These are phyloP conservation scores for Penicillium paxilli DNA, from an alignment of 495 filamentous ascomycete species.

Conservation along the genomic window DNA sequence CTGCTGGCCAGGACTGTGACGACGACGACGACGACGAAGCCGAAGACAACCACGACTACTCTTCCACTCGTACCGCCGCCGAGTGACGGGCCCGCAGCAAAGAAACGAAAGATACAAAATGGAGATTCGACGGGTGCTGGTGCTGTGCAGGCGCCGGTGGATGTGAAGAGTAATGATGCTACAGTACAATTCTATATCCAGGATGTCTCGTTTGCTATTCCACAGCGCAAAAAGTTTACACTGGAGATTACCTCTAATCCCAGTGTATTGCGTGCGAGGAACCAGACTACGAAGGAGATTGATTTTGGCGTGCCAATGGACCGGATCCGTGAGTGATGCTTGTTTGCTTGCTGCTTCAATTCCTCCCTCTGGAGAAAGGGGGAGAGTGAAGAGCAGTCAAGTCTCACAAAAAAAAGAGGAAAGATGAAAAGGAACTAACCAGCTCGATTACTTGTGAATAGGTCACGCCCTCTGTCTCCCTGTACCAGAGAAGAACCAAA, in stretches of 20 bases:
- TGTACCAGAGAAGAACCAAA: constrained; percentile 85
- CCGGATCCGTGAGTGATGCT: constrained; percentile 65
- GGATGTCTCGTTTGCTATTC: constrained; percentile 75
- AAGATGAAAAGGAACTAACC: neutral
- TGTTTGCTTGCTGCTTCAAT: neutral
- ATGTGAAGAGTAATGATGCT: constrained; percentile 39
- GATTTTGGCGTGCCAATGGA: constrained; percentile 70
- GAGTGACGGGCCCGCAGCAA: constrained; percentile 39
- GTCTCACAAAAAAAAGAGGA: too few relatives aligned
- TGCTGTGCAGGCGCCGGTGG: constrained; percentile 39
- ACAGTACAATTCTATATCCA: constrained; percentile 55
- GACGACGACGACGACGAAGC: neutral
- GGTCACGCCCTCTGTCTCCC: constrained; percentile 80
- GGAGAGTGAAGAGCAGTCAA: too few relatives aligned
- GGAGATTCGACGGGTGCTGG: constrained; percentile 32
- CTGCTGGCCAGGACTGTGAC: constrained; percentile 41
- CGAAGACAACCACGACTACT: too few relatives aligned
- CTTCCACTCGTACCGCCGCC: constrained; percentile 25
- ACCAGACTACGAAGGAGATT: constrained; percentile 60
- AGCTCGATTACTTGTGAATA: constrained; percentile 24
- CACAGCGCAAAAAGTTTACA: constrained; percentile 88
- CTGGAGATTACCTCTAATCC: constrained; percentile 64
- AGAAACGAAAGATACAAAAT: constrained; percentile 61
- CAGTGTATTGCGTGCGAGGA: constrained; percentile 66
- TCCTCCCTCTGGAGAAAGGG: neutral